Base-by-base conservation (phyloP, 1,284 basidiomycete species). In the Phlebopus sp. region DNA sequence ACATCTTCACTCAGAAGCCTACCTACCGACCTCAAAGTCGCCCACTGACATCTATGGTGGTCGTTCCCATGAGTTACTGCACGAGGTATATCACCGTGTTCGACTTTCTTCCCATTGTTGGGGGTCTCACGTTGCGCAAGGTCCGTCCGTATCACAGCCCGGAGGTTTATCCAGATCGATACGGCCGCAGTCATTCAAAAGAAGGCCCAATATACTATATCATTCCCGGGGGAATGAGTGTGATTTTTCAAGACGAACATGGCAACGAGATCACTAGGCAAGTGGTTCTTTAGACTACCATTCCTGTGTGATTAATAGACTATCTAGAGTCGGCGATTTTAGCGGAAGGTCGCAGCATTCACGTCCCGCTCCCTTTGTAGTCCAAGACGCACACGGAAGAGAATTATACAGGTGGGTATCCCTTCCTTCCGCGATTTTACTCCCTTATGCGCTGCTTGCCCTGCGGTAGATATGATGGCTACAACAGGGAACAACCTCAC, bases 191-290 rank as follows among this genome's bases (percentile, higher is more conserved):
- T 52, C 51, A 66, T 13, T 54, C 62, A 8, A 68, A 42, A 47
- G 57, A 51, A 8, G 66, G 71, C 40, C 62, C 74, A 34, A 77
- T 77, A 52, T 79, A 79, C 60, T 87, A 84, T 56, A 77, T 85
- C 55, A 73, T 85, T 40, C 83, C 84, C 27, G 73, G 73, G 13
- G 84, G 83, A 19, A 71, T 81, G 54, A 77, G 80, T 48, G 80
- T 86, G 13, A 75, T 88, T 39, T 85, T 88, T 57, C 73, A 81
- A 60, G 85, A 88, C 57, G 78, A 81, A 54, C 62, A 74, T 35
- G 86, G 86, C 19, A 77, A 78, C 47, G 81, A 85, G 54, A 75
- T 87, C 21, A 77, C 77, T 7, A 78, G 85, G 86, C 81, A 66
- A 47, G 58, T 40, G 30, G 8, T 42, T 39, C 44, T 44, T 31